Evolutionary conservation across 2,329 filamentous ascomycete species (phyloP).

Genomic region (Trichophyton verrucosum): DNA sequence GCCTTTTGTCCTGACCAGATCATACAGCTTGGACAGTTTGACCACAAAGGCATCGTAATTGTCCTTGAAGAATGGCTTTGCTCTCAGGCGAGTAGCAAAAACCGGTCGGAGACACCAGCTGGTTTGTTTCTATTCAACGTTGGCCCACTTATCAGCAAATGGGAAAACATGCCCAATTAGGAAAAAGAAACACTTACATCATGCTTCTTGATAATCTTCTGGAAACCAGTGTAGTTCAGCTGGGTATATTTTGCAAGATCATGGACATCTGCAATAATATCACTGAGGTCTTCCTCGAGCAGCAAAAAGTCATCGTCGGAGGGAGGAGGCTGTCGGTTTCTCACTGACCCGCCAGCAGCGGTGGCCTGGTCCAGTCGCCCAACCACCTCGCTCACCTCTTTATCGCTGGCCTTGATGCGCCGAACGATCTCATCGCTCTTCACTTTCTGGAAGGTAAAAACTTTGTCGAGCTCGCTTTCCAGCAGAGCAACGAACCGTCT

Average conservation of each 20-base stretch:
- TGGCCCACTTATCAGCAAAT: slow-evolving; percentile 3
- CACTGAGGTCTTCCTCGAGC: slow-evolving; percentile 86
- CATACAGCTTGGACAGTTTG: slow-evolving; percentile 88
- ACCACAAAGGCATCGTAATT: slow-evolving; percentile 96
- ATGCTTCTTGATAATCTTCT: slow-evolving; percentile 99
- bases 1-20: slow-evolving; percentile 82
- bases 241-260: slow-evolving; percentile 97
- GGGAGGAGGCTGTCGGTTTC: slow-evolving; percentile 37
- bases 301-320: slow-evolving; percentile 88
- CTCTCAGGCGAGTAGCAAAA: slow-evolving; percentile 88
- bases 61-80: slow-evolving; percentile 96
- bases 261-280: slow-evolving; percentile 97
- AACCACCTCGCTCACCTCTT: slow-evolving; percentile 81
- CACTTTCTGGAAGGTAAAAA: slow-evolving; percentile 93
- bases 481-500: slow-evolving; percentile 73
- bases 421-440: slow-evolving; percentile 93
- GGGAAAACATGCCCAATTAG: not conserved
- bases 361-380: slow-evolving; percentile 47
- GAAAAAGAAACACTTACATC: slow-evolving; percentile 49
- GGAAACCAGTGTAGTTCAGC: slow-evolving; percentile 96
- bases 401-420: slow-evolving; percentile 74
- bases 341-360: not conserved
- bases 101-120: slow-evolving; percentile 85
- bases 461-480: slow-evolving; percentile 89
- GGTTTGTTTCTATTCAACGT: slow-evolving; percentile 63